These are phyloP conservation scores for Chrysoporthe cubensis DNA, from an alignment of 2,329 filamentous ascomycete genomes.

Conservation along the genomic window DNA sequence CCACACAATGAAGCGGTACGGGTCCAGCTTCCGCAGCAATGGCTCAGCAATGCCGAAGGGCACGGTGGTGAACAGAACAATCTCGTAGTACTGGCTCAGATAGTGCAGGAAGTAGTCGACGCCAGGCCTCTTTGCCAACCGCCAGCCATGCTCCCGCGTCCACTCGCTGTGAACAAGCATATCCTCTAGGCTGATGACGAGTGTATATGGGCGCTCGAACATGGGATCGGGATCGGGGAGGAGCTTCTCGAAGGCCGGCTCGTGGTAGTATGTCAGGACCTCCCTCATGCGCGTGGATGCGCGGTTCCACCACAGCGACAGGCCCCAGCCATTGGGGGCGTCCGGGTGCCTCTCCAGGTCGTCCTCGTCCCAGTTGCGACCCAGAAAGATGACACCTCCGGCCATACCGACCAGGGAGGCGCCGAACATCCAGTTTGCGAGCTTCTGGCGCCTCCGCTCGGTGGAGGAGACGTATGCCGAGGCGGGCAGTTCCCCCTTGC, in stretches of 20 bases:
- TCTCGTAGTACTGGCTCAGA: slow-evolving; percentile 95
- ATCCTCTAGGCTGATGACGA: slow-evolving; percentile 92
- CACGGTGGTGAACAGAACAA: slow-evolving; percentile 92
- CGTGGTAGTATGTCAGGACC: slow-evolving; percentile 89
- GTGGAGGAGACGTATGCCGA: slow-evolving; percentile 89
- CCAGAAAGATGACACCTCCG: slow-evolving; percentile 72
- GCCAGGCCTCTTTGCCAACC: slow-evolving; percentile 90
- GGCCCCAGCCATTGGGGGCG: slow-evolving; percentile 78
- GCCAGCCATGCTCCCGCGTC: slow-evolving; percentile 92
- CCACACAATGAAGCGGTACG: slow-evolving; percentile 94
- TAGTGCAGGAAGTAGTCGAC: slow-evolving; percentile 98
- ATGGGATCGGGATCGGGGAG: slow-evolving; percentile 80
- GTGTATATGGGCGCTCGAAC: slow-evolving; percentile 84
- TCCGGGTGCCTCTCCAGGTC: slow-evolving; percentile 73
- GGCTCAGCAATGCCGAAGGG: slow-evolving; percentile 85
- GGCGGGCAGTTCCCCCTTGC: slow-evolving; percentile 70
- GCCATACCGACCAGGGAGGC: slow-evolving; percentile 60
- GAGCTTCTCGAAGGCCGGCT: slow-evolving; percentile 92
- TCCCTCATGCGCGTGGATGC: slow-evolving; percentile 74
- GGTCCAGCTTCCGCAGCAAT: slow-evolving; percentile 90
- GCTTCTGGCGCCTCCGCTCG: slow-evolving; percentile 76
- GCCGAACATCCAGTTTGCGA: slow-evolving; percentile 76
- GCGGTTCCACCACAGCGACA: slow-evolving; percentile 78
- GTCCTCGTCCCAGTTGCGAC: slow-evolving; percentile 84
- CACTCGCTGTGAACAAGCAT: slow-evolving; percentile 94